Conservation (phyloP, 768 basidiomycete species). For the Termitomyces sp. region DNA sequence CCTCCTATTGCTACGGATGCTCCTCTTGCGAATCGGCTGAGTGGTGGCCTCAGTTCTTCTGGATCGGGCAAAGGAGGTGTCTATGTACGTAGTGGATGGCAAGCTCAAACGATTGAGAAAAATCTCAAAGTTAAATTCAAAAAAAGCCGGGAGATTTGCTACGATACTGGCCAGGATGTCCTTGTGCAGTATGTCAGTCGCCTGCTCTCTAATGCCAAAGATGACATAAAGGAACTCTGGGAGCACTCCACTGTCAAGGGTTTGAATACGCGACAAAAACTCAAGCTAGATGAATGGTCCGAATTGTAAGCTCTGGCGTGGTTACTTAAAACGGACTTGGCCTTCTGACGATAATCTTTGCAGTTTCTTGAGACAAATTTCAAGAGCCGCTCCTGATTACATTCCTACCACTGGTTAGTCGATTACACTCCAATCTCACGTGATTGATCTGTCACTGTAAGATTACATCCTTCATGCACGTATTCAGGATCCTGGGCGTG, state of each 20-base stretch:
- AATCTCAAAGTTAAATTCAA: no score
- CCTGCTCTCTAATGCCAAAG: slow-evolving; percentile 52
- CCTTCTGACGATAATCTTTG: slow-evolving; percentile 5
- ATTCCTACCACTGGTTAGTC: slow-evolving; percentile 65
- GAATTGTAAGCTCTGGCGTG: slow-evolving; percentile 68
- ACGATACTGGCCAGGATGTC: slow-evolving; percentile 39
- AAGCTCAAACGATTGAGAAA: no score
- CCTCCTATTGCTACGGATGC: slow-evolving; percentile 56
- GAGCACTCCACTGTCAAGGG: no score
- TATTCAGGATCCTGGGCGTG: slow-evolving; percentile 83
- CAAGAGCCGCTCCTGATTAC: slow-evolving; percentile 63
- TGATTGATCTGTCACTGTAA: slow-evolving; percentile 25
- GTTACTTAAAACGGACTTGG: slow-evolving; percentile 1
- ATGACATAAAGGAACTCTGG: slow-evolving; percentile 73
- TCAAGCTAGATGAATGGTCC: slow-evolving; percentile 83
- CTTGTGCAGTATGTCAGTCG: slow-evolving; percentile 61
- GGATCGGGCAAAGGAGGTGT: no score
- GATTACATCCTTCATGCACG: slow-evolving; percentile 86
- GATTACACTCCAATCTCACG: slow-evolving; percentile 4
- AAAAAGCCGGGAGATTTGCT: no score
- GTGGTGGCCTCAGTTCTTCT: no score
- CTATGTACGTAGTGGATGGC: no score
- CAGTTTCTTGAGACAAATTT: slow-evolving; percentile 74
- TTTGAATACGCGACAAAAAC: slow-evolving; percentile 56
- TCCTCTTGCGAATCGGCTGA: slow-evolving; percentile 43